A percentile compares a stretch with the other conserved stretches of the same genome.
Evolutionary conservation across 495 filamentous ascomycete genomes (phyloP).

Genomic region (Lasiosphaeris hirsuta): DNA sequence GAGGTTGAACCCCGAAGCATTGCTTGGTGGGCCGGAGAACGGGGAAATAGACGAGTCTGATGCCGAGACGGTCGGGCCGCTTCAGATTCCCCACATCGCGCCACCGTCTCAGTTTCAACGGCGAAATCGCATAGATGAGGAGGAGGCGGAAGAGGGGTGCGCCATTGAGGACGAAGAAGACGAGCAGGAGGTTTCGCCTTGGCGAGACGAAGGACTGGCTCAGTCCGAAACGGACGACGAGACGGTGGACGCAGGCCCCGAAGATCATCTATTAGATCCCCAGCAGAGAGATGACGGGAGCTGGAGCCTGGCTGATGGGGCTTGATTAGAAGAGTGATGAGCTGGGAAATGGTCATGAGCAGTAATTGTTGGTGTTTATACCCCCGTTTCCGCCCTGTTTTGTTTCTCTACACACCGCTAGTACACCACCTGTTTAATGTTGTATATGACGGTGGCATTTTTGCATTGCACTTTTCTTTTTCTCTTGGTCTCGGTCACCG

Average conservation of each 20-base stretch:
- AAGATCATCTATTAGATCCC: background rate
- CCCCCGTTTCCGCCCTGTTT: too few relatives aligned
- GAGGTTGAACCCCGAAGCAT: constrained; percentile 38
- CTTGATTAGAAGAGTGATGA: background rate
- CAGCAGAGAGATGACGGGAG: constrained; percentile 16
- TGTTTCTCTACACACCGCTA: too few relatives aligned
- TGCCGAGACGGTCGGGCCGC: background rate
- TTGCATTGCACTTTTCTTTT: background rate
- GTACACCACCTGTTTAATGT: too few relatives aligned
- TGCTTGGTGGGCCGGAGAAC: constrained; percentile 27
- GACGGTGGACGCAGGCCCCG: constrained; percentile 11
- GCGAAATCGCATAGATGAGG: constrained; percentile 15
- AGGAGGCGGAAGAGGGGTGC: constrained; percentile 16
- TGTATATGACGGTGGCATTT: too few relatives aligned
- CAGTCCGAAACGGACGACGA: background rate
- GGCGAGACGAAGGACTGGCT: constrained; percentile 29
- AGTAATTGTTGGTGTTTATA: too few relatives aligned
- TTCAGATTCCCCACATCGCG: too few relatives aligned
- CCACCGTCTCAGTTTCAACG: constrained; percentile 4
- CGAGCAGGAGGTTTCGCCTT: constrained; percentile 29
- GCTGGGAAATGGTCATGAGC: background rate
- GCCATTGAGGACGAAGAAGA: constrained; percentile 16
- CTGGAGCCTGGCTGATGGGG: constrained; percentile 18
- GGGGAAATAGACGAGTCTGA: background rate
- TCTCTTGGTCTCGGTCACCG: background rate